Evolutionary conservation across 2,329 filamentous ascomycete species (phyloP), one percentile per base, ranked within the genome.

Genomic region (Colletotrichum theobromicola): DNA sequence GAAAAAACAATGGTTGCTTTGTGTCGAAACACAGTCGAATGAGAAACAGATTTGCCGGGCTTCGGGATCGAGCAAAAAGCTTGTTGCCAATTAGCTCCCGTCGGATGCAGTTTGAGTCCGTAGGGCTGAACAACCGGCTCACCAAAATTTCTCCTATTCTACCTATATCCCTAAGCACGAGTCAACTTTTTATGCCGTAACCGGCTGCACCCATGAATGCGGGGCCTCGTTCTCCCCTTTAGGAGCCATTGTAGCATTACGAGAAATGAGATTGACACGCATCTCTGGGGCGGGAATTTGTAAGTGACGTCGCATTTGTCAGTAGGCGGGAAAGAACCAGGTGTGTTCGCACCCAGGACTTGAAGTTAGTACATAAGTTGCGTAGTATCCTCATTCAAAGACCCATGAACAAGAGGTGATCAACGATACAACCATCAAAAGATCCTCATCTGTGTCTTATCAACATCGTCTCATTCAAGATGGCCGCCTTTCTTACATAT

Each of bases 181-280:
- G 66, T 62, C 66, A 69, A 69, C 21, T 62, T 50, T 28, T 2
- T 34, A 62, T 42, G 35, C 35, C 66, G 26, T 60, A 21, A n/a
- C 57, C 9, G 26, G 66, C 34, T 24, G 15, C 30, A 62, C 24
- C 70, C 70, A 61, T 67, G 65, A 18, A 16, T 62, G 65, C 70
- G 30, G 66, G 35, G 26, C 53, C n/a, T 60, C 9, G 30, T 32
- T 16, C 21, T 12, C n/a, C 32, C 61, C 24, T 15, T 18, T 26
- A 18, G n/a, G 18, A n/a, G 2, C 21, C 5, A 28, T 28, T 16
- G 24, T 64, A 46, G 35, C 24, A 64, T 50, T 37, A 18, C 37
- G 24, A 46, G 26, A 62, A 62, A 62, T 35, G 2, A 62, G n/a
- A 37, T 35, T 35, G 28, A 32, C 58, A 24, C 34, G 32, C 58